Evolutionary conservation across 108 stramenopile species (phyloP), one percentile per base, ranked within the genome.

Genomic region (Nitzschia sp.): DNA sequence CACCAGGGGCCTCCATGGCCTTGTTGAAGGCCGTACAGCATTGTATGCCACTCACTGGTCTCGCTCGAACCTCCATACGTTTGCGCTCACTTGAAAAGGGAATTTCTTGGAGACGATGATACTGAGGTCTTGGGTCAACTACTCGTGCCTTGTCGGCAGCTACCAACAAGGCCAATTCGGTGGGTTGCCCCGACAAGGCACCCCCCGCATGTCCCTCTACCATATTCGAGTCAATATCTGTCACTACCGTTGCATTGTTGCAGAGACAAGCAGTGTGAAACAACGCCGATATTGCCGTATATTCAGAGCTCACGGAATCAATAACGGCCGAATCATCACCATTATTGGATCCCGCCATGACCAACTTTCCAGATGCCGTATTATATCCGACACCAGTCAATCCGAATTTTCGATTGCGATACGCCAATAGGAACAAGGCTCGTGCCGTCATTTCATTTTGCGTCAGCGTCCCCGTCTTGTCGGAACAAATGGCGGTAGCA

Each of bases 381-480:
- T 80, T 74, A 69, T 91, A 94, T 31, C 90, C 91, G 21, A 93
- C 89, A 3, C 91, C 91, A 0, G 91, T 87, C 26, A 91, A 84
- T 3, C 78, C 88, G 66, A 92, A 95, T 49, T 61, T 73, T n/a
- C 65, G 26, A 9, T 70, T 32, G 19, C 89, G 91, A 79, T 76
- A 91, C 18, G 93, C 93, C 67, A 88, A 66, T 1, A 72, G 72
- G 33, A 77, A 94, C 23, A 86, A 64, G 46, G 78, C 75, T 29
- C 93, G 57, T 0, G 82, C 84, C 6, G 90, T 91, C 98, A 99
- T 99, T 83, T 97, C 93, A 81, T 98, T 98, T 66, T 95, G 91
- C 9, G 98, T 99, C 46, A 99, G 77, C 1, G 98, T 98, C 0
- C 98, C 98, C 1, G 98, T 99, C 84, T 99, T 98, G 82, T 99